Base-by-base conservation (phyloP, 768 basidiomycete species). In the Auricularia sp. region DNA sequence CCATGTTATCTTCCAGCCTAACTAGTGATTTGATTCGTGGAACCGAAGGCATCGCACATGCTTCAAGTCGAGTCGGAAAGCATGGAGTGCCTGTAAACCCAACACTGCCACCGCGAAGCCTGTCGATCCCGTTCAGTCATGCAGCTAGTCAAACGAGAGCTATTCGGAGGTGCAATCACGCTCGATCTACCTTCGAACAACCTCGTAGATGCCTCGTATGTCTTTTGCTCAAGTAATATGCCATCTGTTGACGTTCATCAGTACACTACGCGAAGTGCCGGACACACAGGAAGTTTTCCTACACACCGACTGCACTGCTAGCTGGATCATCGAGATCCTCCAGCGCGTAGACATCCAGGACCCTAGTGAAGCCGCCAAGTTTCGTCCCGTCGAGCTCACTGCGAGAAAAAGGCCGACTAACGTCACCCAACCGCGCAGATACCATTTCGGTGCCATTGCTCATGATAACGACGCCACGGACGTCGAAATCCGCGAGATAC, bases 241-340 rank as follows among this genome's bases (percentile, higher is more conserved):
- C 61, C 35, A 0, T 13, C 51, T 62, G 3, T 21, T 62, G 2
- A 64, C 33, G 39, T 64, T 45, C 16, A 13, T n/a, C 45, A 45
- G 8, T 16, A 13, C 18, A 24, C 14, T 87, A 5, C 92, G 96
- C 63, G 91, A 98, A 76, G 80, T 99, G 13, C 95, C 97, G 14
- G 90, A 98, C 73, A 93, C 85, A 3, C 96, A 99, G 75, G 97
- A 98, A 72, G 96, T 97, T 51, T 89, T 93, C 75, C 73, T 97
- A 64, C 87, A 86, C 64, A 82, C 83, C 5, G 75, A 84, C 61
- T 89, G 86, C 4, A 80, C 81, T 61, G 78, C 86, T 69, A 93
- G 89, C 71, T 81, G 95, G 67, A 82, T 98, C 62, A 75, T 97
- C 34, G 97, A 99, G 72, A 83, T 97, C 29, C 77, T 98, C 13